Evolutionary conservation across 2,329 filamentous ascomycete genomes (phyloP).

Genomic region (Tolypocladium cylindrosporum): DNA sequence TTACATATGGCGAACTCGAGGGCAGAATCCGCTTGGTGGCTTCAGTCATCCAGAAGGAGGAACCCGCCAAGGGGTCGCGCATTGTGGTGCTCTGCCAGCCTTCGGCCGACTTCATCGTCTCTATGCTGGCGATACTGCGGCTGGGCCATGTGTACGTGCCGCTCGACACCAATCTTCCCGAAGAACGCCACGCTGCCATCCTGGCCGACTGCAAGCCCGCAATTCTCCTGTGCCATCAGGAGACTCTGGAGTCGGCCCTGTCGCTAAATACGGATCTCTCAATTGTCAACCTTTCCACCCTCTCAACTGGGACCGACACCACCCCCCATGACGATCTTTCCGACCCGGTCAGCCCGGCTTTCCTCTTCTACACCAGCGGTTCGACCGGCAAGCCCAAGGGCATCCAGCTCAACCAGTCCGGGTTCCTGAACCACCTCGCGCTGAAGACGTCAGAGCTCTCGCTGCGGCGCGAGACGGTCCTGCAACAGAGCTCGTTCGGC

Average conservation of each 20-base stretch:
- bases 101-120: conserved; percentile 19
- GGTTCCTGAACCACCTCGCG: conserved; percentile 18
- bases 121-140: conserved; percentile 28
- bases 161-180: conserved; percentile 1
- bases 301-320: conserved; percentile 6
- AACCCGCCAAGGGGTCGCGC: conserved; percentile 12
- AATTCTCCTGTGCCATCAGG: neutral
- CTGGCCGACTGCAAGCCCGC: neutral
- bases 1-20: neutral
- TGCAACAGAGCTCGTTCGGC: conserved; percentile 27
- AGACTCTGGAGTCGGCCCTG: neutral
- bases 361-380: conserved; percentile 23
- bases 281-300: conserved; percentile 9
- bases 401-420: conserved; percentile 20
- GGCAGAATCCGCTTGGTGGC: neutral
- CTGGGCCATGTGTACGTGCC: conserved; percentile 28
- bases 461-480: conserved; percentile 14
- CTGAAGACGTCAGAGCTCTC: conserved; percentile 7
- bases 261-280: neutral
- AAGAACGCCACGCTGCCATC: neutral
- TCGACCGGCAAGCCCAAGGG: conserved; percentile 30
- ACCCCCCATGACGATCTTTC: conserved; percentile 2
- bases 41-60: neutral
- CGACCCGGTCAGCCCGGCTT: neutral
- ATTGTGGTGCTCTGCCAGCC: conserved; percentile 24